Evolutionary conservation across 345 rosid species (phyloP).

Genomic region (Leavenworthia alabamica): DNA sequence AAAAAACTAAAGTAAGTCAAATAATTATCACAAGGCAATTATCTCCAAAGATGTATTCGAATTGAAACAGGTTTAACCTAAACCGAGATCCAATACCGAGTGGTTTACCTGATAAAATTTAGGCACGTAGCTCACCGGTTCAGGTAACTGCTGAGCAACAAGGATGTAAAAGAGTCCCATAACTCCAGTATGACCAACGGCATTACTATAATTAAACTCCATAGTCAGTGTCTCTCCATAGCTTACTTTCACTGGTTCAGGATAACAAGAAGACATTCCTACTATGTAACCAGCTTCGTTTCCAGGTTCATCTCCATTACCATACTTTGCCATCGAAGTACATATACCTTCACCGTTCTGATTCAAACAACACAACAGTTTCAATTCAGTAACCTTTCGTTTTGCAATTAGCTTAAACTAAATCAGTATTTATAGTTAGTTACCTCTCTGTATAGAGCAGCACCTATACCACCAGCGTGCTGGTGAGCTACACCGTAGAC

Average conservation of each 20-base stretch:
- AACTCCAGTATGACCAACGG: conserved; percentile 57
- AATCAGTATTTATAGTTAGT: conserved; percentile 3
- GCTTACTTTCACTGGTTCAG: conserved; percentile 50
- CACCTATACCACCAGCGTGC: conserved; percentile 66
- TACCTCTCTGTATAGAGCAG: conserved; percentile 70
- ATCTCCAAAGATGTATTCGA: background rate
- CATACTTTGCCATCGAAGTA: conserved; percentile 54
- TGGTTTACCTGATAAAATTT: conserved; percentile 34
- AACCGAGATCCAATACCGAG: background rate
- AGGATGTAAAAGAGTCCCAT: conserved; percentile 78
- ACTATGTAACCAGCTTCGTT: conserved; percentile 83
- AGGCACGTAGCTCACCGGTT: conserved; percentile 6
- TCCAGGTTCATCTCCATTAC: conserved; percentile 69
- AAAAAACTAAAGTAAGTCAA: background rate
- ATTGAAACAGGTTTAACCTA: background rate
- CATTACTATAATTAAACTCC: conserved; percentile 57
- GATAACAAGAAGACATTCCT: conserved; percentile 91
- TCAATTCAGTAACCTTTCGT: background rate
- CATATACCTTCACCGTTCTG: conserved; percentile 64
- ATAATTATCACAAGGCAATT: background rate
- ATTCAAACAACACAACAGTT: background rate
- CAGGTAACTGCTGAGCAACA: conserved; percentile 50
- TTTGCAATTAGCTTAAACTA: background rate
- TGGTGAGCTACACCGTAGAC: conserved; percentile 81
- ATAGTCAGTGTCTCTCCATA: conserved; percentile 55